Conservation (phyloP, 371 early-diverging fungal genomes). For the Amoeboaphelidium occidentale region DNA sequence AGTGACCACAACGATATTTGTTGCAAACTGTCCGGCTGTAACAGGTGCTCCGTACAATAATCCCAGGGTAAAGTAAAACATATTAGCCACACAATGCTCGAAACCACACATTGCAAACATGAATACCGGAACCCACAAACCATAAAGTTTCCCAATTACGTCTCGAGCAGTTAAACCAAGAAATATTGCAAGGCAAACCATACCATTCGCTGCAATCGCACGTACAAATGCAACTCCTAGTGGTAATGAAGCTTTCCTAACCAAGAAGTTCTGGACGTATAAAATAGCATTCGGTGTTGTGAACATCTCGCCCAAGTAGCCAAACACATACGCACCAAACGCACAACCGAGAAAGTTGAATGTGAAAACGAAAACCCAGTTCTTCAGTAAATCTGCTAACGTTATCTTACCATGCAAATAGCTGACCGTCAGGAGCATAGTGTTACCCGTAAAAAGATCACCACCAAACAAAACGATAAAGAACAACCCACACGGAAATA, state of each 20-base stretch:
- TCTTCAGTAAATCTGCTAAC: slow-evolving; percentile 2
- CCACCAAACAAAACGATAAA: slow-evolving; percentile 9
- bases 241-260: slow-evolving; percentile 4
- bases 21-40: slow-evolving; percentile 1
- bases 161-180: slow-evolving; percentile 8
- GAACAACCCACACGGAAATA: slow-evolving; percentile 6
- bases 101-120: slow-evolving; percentile 8
- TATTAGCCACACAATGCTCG: slow-evolving; percentile 9
- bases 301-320: slow-evolving; percentile 6
- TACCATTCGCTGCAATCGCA: slow-evolving; percentile 9
- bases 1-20: slow-evolving; percentile 3
- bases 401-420: slow-evolving; percentile 4
- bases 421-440: slow-evolving; percentile 7
- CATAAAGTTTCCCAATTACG: slow-evolving; percentile 8
- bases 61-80: slow-evolving; percentile 6
- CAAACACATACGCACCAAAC: slow-evolving; percentile 5
- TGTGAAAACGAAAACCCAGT: slow-evolving; percentile 7
- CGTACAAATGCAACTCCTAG: slow-evolving; percentile 4
- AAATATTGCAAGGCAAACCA: slow-evolving; percentile 9
- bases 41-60: slow-evolving; percentile 6
- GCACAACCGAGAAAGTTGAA: slow-evolving; percentile 6
- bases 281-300: slow-evolving; percentile 2
- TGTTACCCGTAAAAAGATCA: slow-evolving; percentile 9
- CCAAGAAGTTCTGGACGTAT: slow-evolving; percentile 2
- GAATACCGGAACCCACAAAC: slow-evolving; percentile 6